phyloP scores from a whole-genome alignment of 176 grass and related monocot species.

The Hordeum vulgare region MorexV3_pseudomolecules_assembly NC_058523.1:560959679-560960178 shows the following conservation, averaged over 20 bases:
- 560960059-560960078: too few relatives aligned
- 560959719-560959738: constrained; percentile 56
- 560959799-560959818: constrained; percentile 45
- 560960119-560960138: background rate
- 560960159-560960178: background rate
- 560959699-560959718: constrained; percentile 8
- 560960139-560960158: background rate
- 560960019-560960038: background rate
- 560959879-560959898: background rate
- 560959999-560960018: constrained; percentile 11
- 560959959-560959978: background rate
- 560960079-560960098: background rate
- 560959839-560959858: constrained; percentile 12
- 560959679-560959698: background rate
- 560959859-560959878: background rate
- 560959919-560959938: background rate
- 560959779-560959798: constrained; percentile 44
- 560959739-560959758: constrained; percentile 52
- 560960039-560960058: constrained; percentile 6
- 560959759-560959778: constrained; percentile 35
- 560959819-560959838: constrained; percentile 53
- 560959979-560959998: background rate
- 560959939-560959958: background rate
- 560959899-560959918: background rate
- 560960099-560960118: background rate